Conservation (phyloP, 139 green algal genomes). For the Choricystis sp. region DNA sequence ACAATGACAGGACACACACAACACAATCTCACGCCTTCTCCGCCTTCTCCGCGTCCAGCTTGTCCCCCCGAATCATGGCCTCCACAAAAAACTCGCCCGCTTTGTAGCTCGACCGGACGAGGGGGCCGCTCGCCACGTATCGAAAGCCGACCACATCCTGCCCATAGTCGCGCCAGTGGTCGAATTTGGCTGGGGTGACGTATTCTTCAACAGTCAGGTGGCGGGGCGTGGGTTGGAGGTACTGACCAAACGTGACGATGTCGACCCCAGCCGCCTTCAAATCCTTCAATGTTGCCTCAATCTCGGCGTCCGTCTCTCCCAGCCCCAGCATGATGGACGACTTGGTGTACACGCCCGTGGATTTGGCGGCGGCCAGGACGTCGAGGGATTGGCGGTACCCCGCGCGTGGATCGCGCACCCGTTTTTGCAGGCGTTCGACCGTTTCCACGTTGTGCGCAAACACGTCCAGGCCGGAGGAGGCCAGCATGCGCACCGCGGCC, state of each 20-base stretch:
- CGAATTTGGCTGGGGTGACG: conserved; percentile 91
- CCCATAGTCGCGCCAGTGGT: conserved; percentile 47
- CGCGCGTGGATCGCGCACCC: conserved; percentile 73
- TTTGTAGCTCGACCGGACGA: conserved; percentile 88
- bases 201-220: conserved; percentile 96
- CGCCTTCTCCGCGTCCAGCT: neutral
- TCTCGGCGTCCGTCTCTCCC: conserved; percentile 75
- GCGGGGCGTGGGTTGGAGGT: conserved; percentile 94
- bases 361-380: conserved; percentile 75
- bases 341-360: conserved; percentile 73
- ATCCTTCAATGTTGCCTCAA: conserved; percentile 41
- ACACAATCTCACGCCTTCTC: too few species aligned
- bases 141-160: conserved; percentile 76
- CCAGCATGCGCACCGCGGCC: conserved; percentile 44
- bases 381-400: conserved; percentile 75
- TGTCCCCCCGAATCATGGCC: conserved; percentile 8
- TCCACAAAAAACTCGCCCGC: conserved; percentile 59
- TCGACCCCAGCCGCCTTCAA: conserved; percentile 60
- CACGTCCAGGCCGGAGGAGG: conserved; percentile 79
- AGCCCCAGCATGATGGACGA: conserved; percentile 96
- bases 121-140: conserved; percentile 84
- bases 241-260: conserved; percentile 97
- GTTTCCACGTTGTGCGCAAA: conserved; percentile 99
- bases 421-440: conserved; percentile 33
- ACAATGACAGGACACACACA: too few species aligned